A percentile compares a stretch with the other conserved stretches of the same genome.
phyloP scores from a whole-genome alignment of 768 basidiomycete species.

The Tylopilus felleus region DNA sequence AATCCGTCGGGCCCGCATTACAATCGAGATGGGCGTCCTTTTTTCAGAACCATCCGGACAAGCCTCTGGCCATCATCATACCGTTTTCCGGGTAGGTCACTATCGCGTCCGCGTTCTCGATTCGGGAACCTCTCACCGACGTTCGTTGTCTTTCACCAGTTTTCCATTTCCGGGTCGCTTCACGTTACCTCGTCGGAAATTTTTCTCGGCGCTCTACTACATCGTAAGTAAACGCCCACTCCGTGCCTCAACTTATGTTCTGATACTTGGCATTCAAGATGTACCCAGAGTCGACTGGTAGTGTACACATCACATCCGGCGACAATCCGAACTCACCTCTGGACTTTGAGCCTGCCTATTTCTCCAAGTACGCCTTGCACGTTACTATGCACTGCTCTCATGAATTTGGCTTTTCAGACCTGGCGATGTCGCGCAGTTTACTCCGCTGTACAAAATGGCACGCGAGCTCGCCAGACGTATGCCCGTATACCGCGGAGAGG shows the following conservation, averaged over 20 bases:
- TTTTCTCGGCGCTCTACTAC: constrained; percentile 30
- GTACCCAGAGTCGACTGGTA: constrained; percentile 48
- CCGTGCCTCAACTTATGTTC: background rate
- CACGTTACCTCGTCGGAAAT: constrained; percentile 21
- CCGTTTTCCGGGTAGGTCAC: constrained; percentile 38
- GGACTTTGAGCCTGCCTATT: constrained; percentile 45
- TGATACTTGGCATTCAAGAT: constrained; percentile 14
- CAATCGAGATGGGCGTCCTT: constrained; percentile 45
- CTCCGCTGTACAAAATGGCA: constrained; percentile 48
- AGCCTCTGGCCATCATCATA: constrained; percentile 47
- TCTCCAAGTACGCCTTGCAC: constrained; percentile 36
- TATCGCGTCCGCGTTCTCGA: background rate
- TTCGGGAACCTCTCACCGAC: background rate
- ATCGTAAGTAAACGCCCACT: constrained; percentile 25
- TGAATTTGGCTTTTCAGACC: constrained; percentile 1
- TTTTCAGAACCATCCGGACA: constrained; percentile 50
- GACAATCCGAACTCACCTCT: constrained; percentile 39
- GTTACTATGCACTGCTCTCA: too few relatives aligned
- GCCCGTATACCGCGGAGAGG: constrained; percentile 29
- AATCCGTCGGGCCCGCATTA: background rate
- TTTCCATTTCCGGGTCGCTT: constrained; percentile 16
- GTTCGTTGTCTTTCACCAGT: constrained; percentile 14
- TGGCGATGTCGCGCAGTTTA: constrained; percentile 5
- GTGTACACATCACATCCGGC: constrained; percentile 45
- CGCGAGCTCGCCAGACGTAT: constrained; percentile 57